These are phyloP conservation scores for Cicer arietinum DNA, from an alignment of 306 rosid species.

Conservation along the genomic window DNA sequence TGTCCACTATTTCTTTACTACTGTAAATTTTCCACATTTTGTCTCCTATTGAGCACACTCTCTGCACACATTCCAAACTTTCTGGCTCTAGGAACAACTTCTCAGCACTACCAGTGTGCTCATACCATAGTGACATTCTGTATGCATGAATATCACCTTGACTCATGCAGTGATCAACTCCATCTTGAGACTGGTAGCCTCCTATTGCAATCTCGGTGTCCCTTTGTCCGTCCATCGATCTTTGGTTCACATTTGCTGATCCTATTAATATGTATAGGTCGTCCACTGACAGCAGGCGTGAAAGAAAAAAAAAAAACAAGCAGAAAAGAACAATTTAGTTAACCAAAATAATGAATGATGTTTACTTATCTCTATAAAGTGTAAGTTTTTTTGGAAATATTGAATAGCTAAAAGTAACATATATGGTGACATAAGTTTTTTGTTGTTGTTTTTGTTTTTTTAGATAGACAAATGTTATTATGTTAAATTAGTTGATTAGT, in stretches of 20 bases:
- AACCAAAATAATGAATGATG: conserved; percentile 14
- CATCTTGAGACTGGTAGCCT: conserved; percentile 60
- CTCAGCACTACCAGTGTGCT: conserved; percentile 61
- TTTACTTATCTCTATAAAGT: neutral
- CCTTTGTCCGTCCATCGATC: conserved; percentile 93
- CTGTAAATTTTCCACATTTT: conserved; percentile 69
- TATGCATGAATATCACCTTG: conserved; percentile 62
- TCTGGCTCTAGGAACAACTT: conserved; percentile 54
- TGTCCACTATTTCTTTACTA: conserved; percentile 65
- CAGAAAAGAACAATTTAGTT: conserved; percentile 6
- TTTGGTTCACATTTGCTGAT: conserved; percentile 93
- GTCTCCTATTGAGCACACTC: conserved; percentile 54
- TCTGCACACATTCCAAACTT: conserved; percentile 49
- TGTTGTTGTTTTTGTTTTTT: too few species aligned
- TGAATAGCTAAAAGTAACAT: neutral
- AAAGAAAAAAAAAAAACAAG: neutral
- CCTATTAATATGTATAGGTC: conserved; percentile 86
- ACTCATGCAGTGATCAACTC: conserved; percentile 27
- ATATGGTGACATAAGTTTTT: neutral
- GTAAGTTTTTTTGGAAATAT: neutral
- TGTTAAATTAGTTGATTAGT: too few species aligned
- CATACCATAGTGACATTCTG: conserved; percentile 86
- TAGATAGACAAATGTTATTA: too few species aligned
- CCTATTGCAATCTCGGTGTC: conserved; percentile 96
- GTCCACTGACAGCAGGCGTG: conserved; percentile 64